These are phyloP conservation scores for Anthostomella pinea DNA, from an alignment of 2,329 filamentous ascomycete species.

Conservation along the genomic window DNA sequence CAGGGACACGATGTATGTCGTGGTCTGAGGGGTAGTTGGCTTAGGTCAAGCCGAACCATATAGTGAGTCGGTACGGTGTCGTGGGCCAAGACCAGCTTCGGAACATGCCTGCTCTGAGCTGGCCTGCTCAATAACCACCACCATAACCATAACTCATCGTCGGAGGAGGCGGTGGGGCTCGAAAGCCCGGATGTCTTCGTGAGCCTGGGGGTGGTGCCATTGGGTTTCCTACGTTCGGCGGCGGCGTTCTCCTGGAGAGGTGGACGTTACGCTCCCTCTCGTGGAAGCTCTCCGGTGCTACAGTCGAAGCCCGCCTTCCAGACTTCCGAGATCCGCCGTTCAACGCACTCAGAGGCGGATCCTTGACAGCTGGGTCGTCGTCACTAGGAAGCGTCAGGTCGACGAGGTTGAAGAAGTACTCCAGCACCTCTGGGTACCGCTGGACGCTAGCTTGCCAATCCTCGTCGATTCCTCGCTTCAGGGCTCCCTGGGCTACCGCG, in stretches of 20 bases:
- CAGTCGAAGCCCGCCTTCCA: slow-evolving; percentile 39
- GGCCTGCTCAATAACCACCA: slow-evolving; percentile 6
- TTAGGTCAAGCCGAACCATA: too few relatives aligned
- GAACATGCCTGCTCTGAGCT: slow-evolving; percentile 2
- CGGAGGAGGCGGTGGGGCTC: slow-evolving; percentile 26
- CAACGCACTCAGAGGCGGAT: slow-evolving; percentile 57
- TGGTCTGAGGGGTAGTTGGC: too few relatives aligned
- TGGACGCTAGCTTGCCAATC: slow-evolving; percentile 76
- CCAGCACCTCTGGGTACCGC: slow-evolving; percentile 75
- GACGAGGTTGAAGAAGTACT: slow-evolving; percentile 75
- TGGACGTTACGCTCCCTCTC: slow-evolving; percentile 29
- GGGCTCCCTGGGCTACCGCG: slow-evolving; percentile 58
- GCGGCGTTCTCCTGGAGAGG: slow-evolving; percentile 34
- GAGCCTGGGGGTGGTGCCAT: slow-evolving; percentile 22
- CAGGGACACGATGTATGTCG: too few relatives aligned
- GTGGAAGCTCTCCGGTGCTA: slow-evolving; percentile 37
- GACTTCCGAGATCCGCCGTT: slow-evolving; percentile 47
- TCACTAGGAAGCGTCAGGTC: slow-evolving; percentile 63
- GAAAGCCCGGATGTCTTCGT: slow-evolving; percentile 21
- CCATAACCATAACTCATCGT: slow-evolving; percentile 20
- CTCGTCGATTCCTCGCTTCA: slow-evolving; percentile 73
- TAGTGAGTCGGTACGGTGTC: too few relatives aligned
- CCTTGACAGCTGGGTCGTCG: slow-evolving; percentile 55
- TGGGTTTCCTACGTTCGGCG: slow-evolving; percentile 34
- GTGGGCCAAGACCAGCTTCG: background rate